Conservation (phyloP, 805 yeast genomes). For the Sugiyamaella mastotermitis region DNA sequence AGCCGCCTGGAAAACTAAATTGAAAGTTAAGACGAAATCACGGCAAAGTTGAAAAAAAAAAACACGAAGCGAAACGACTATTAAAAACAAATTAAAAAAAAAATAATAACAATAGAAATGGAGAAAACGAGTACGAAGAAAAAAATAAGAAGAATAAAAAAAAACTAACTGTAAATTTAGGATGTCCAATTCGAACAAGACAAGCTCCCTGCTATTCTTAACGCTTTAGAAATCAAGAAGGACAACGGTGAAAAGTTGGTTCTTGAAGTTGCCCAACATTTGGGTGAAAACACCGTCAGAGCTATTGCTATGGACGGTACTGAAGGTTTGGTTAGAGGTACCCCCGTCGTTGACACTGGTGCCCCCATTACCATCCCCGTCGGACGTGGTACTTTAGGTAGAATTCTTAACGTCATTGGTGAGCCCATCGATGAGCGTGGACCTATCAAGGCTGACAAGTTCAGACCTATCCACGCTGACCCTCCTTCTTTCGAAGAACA, state of each 20-base stretch:
- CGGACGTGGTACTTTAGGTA: constrained; percentile 98
- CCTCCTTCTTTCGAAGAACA: constrained; percentile 96
- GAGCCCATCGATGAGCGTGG: constrained; percentile 99
- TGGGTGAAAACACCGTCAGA: constrained; percentile 99
- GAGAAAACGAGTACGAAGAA: no score
- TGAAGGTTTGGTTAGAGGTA: constrained; percentile 99
- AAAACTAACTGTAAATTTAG: no score
- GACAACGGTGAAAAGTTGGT: constrained; percentile 71
- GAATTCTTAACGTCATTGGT: constrained; percentile 96
- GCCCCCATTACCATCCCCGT: constrained; percentile 98
- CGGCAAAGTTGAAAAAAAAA: no score
- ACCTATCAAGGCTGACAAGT: constrained; percentile 86
- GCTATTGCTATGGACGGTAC: constrained; percentile 99
- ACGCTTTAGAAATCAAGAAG: constrained; percentile 87
- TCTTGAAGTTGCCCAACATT: constrained; percentile 98
- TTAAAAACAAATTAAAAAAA: no score
- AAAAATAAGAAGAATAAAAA: no score
- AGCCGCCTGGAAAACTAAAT: no score
- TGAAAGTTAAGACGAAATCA: no score
- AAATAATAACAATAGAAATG: no score
- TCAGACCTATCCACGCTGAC: constrained; percentile 98
- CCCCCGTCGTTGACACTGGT: constrained; percentile 87
- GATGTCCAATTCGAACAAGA: constrained; percentile 97
- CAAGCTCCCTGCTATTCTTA: constrained; percentile 93
- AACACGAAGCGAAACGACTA: no score